Evolutionary conservation across 257 asterid species (phyloP).

Genomic region (Echium plantagineum): DNA sequence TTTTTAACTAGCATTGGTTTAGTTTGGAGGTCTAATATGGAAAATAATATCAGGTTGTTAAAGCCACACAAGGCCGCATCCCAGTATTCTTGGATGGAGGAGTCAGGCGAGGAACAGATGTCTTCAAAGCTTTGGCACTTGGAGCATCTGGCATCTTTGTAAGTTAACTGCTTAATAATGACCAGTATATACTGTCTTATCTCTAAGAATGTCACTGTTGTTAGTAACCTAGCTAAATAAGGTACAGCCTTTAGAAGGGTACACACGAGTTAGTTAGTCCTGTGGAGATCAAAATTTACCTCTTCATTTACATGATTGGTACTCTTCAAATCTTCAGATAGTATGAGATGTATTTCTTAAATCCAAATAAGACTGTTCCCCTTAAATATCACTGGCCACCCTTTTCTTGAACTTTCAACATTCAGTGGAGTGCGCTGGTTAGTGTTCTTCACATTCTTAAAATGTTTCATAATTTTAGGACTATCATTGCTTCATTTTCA

Average conservation of each 20-base stretch:
- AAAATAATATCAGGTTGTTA: constrained; percentile 52
- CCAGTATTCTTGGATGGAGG: constrained; percentile 98
- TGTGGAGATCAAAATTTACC: too few species aligned
- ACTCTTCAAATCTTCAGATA: too few species aligned
- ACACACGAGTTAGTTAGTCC: too few species aligned
- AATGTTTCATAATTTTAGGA: too few species aligned
- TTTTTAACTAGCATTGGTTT: not conserved
- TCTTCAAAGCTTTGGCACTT: constrained; percentile 93
- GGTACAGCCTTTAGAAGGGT: not conserved
- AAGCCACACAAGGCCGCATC: constrained; percentile 90
- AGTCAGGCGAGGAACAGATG: constrained; percentile 92
- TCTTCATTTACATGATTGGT: too few species aligned
- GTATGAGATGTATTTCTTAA: too few species aligned
- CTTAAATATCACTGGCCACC: too few species aligned
- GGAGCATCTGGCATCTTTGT: constrained; percentile 95
- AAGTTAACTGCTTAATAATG: constrained; percentile 22
- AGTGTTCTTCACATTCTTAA: too few species aligned
- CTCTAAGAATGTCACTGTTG: not conserved
- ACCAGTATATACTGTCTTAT: not conserved
- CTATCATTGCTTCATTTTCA: not conserved
- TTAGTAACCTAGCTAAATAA: not conserved
- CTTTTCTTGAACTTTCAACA: too few species aligned
- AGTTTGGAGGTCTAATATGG: not conserved
- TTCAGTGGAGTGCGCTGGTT: too few species aligned
- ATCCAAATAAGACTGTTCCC: too few species aligned